Percentiles rank a stretch among this genome's conserved stretches.
phyloP scores from a whole-genome alignment of 1,284 basidiomycete genomes.

The Xanthoconium separans region DNA sequence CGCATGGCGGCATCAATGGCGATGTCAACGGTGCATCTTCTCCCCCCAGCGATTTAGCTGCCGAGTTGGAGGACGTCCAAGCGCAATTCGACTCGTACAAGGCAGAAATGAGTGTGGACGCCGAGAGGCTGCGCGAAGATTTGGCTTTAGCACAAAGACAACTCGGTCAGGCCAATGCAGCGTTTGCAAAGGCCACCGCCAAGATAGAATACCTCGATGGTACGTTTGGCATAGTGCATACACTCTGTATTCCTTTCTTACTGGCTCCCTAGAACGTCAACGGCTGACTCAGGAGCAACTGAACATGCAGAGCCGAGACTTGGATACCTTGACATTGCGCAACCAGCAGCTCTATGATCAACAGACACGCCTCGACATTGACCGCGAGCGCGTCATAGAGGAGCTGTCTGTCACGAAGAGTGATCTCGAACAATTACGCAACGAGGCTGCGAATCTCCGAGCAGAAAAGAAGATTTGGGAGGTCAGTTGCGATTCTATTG shows the following conservation, averaged over 20 bases:
- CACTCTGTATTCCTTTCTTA: background rate
- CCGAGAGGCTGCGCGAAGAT: conserved; percentile 70
- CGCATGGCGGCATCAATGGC: conserved; percentile 33
- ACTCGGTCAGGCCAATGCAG: conserved; percentile 61
- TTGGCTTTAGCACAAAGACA: conserved; percentile 63
- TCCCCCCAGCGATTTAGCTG: conserved; percentile 34
- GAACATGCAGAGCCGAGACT: conserved; percentile 52
- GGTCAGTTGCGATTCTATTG: conserved; percentile 43
- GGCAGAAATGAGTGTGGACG: conserved; percentile 76
- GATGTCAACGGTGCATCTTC: conserved; percentile 31
- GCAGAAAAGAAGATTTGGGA: conserved; percentile 94
- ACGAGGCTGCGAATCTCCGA: conserved; percentile 81
- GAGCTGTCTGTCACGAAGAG: conserved; percentile 59
- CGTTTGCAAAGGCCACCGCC: conserved; percentile 79
- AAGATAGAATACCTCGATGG: conserved; percentile 74
- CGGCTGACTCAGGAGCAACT: conserved; percentile 66
- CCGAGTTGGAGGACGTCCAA: conserved; percentile 72
- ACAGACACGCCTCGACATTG: conserved; percentile 64
- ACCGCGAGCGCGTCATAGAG: conserved; percentile 60
- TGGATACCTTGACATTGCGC: conserved; percentile 60
- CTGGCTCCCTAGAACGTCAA: conserved; percentile 52
- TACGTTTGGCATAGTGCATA: conserved; percentile 32
- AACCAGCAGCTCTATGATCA: conserved; percentile 70
- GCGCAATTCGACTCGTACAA: conserved; percentile 76
- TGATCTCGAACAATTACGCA: conserved; percentile 71